These are phyloP conservation scores for Antarctomyces pellizariae DNA, from an alignment of 495 filamentous ascomycete genomes.

Conservation along the genomic window DNA sequence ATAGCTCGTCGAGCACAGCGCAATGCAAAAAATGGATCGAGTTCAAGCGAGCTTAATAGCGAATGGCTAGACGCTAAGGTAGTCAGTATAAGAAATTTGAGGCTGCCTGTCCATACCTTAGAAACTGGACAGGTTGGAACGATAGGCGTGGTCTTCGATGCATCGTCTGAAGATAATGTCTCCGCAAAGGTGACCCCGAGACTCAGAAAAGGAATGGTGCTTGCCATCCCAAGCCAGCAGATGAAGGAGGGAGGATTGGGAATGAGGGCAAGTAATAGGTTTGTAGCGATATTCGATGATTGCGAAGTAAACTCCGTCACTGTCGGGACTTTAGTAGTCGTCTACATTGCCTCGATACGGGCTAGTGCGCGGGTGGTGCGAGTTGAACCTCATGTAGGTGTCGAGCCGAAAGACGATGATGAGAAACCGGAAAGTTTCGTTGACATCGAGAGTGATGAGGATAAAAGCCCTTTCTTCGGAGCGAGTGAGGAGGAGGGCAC, in stretches of 20 bases:
- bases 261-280: conserved; percentile 30
- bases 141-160: conserved; percentile 47
- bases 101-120: conserved; percentile 59
- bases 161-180: conserved; percentile 6
- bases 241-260: conserved; percentile 22
- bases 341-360: conserved; percentile 73
- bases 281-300: conserved; percentile 23
- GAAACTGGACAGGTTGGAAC: conserved; percentile 72
- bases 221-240: conserved; percentile 31
- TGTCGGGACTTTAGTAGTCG: conserved; percentile 38
- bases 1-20: conserved; percentile 18
- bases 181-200: conserved; percentile 15
- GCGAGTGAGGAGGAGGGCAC: too few species aligned
- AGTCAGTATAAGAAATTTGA: conserved; percentile 67
- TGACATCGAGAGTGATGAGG: too few species aligned
- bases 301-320: conserved; percentile 16
- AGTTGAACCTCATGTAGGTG: conserved; percentile 10
- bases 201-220: conserved; percentile 67
- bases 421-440: conserved; percentile 7
- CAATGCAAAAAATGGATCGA: conserved; percentile 19
- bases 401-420: conserved; percentile 5
- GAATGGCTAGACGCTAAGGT: conserved; percentile 63
- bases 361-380: conserved; percentile 43
- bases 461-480: too few species aligned
- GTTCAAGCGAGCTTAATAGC: too few species aligned